Percentiles rank a stretch among this genome's conserved stretches.
These are phyloP conservation scores for Cryptomeria japonica DNA, from an alignment of 75 land plant genomes.

Conservation along the genomic window DNA sequence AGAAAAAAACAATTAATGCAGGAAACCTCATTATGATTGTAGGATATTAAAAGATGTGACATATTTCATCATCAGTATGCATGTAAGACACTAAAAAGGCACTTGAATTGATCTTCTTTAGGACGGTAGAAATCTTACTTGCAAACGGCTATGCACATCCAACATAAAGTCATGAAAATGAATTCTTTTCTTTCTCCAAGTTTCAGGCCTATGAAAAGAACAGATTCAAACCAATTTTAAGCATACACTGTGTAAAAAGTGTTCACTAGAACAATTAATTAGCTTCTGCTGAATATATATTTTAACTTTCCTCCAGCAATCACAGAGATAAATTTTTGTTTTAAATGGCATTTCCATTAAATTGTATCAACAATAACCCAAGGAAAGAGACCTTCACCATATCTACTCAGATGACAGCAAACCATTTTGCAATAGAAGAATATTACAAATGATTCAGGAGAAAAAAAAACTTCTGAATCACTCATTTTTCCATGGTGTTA, in stretches of 20 bases:
- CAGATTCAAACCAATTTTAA: slow-evolving; percentile 7
- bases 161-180: slow-evolving; percentile 99
- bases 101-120: background rate
- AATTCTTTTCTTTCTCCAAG: slow-evolving; percentile 86
- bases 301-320: background rate
- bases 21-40: background rate
- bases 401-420: background rate
- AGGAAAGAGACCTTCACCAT: background rate
- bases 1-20: background rate
- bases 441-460: background rate
- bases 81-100: background rate
- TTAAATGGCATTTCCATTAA: background rate
- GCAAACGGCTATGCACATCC: slow-evolving; percentile 88
- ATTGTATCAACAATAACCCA: background rate
- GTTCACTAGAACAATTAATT: background rate
- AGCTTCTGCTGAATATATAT: background rate
- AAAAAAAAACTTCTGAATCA: background rate
- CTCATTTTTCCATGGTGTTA: background rate
- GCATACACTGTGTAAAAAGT: background rate
- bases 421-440: background rate
- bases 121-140: slow-evolving; percentile 45
- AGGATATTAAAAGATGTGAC: background rate
- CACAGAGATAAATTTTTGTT: background rate
- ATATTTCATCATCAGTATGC: background rate
- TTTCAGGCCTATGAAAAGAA: slow-evolving; percentile 52